Conservation (phyloP, 2,329 filamentous ascomycete genomes). For the Sporothrix inflata region DNA sequence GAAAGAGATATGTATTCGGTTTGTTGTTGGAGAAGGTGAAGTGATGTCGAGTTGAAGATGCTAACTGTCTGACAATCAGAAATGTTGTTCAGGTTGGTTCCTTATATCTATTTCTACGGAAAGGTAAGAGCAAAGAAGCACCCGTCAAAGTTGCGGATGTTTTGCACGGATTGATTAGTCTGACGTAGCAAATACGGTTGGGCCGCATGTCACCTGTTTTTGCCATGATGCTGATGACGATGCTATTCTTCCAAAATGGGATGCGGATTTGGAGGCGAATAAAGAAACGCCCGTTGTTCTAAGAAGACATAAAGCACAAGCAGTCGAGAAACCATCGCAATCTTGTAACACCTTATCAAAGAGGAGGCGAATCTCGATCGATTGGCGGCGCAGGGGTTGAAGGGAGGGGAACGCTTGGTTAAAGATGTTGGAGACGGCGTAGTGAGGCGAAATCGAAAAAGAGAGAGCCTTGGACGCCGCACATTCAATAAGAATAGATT, state of each 20-base stretch:
- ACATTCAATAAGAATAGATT: not conserved
- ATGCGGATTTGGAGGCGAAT: not conserved
- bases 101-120: not conserved
- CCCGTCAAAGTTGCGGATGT: not conserved
- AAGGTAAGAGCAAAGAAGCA: not conserved
- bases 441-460: not conserved
- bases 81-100: too few species aligned
- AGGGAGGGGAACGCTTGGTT: not conserved
- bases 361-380: not conserved
- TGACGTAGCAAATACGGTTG: not conserved
- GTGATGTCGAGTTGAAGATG: not conserved
- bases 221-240: constrained; percentile 1
- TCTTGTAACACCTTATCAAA: not conserved
- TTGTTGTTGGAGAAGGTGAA: too few species aligned
- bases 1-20: not conserved
- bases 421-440: not conserved
- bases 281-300: not conserved
- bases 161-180: not conserved
- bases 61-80: not conserved
- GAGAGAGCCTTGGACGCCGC: not conserved
- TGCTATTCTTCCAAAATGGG: not conserved
- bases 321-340: not conserved
- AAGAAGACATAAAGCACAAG: too few species aligned
- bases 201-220: not conserved
- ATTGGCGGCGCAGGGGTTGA: not conserved